Evolutionary conservation across 371 early-diverging fungal species (phyloP), one percentile per base, ranked within the genome.

Genomic region (Haplosporangium sp.): DNA sequence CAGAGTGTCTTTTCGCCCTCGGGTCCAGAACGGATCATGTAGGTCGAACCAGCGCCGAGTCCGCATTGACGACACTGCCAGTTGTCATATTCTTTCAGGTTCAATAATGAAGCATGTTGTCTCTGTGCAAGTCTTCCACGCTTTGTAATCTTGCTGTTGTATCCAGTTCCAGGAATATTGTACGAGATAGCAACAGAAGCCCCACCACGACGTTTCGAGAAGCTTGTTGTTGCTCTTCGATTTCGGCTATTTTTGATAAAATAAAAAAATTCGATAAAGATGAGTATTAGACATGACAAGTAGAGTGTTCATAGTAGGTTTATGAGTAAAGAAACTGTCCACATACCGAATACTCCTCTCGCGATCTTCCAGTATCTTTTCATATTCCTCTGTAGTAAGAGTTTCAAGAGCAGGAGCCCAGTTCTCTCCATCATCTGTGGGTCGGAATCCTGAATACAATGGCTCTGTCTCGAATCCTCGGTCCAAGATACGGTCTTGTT

Each of bases 341-440:
- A 77, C 86, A 17, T 85, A 90, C 88, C 96, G 87, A 69, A 92
- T 91, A 45, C 90, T 93, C 68, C 96, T 89, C 68, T 96, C 97
- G 76, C 91, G 89, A 75, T 94, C 92, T 63, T 94, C 88, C 68
- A 91, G 66, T 61, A 94, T 85, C 72, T 92, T 92, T 60, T 96
- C 97, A 15, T 96, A 78, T 62, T 96, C 96, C 65, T 94, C 95
- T 53, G 94, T 87, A 0, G 92, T 88, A 67, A 97, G 76, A 56
- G 90, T 88, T 60, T 94, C 93, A 72, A 97, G 82, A 20, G 90
- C 89, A 8, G 97, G 97, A 5, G 89, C 87, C 96, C 96, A 97
- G 4, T 86, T 85, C 39, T 89, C 91, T 6, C 90, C 93, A 63
- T 92, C 88, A 55, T 92, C 91, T 35, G 86, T 83, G 19, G 85